A percentile compares a stretch with the other conserved stretches of the same genome.
Evolutionary conservation across 2,329 filamentous ascomycete genomes (phyloP).

Genomic region (Fusarium kyushuense): DNA sequence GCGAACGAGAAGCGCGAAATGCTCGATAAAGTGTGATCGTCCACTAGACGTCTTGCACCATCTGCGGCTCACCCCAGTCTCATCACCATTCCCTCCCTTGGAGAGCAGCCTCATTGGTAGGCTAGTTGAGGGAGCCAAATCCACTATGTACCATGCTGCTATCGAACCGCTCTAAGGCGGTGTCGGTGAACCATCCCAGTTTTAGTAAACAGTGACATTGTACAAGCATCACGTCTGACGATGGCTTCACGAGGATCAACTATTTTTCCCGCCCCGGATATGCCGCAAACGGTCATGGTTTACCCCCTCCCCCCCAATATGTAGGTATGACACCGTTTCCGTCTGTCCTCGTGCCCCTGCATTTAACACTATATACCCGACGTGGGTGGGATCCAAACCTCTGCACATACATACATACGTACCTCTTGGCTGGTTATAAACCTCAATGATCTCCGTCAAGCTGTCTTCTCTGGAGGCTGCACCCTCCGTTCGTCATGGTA

Average conservation of each 20-base stretch:
- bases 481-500: constrained; percentile 20
- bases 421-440: constrained; percentile 28
- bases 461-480: constrained; percentile 17
- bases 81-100: constrained; percentile 47
- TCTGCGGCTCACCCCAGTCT: constrained; percentile 49
- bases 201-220: constrained; percentile 47
- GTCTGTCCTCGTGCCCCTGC: constrained; percentile 48
- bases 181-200: constrained; percentile 49
- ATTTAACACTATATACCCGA: constrained; percentile 37
- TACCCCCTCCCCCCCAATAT: constrained; percentile 43
- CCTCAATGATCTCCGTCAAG: constrained; percentile 33
- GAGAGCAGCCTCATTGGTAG: constrained; percentile 44
- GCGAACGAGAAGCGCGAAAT: constrained; percentile 43
- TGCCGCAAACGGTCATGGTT: constrained; percentile 48
- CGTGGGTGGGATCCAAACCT: constrained; percentile 47
- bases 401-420: constrained; percentile 23
- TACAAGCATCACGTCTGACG: constrained; percentile 46
- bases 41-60: constrained; percentile 46
- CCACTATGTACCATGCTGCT: constrained; percentile 46
- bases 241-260: constrained; percentile 49
- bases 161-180: constrained; percentile 48
- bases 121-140: constrained; percentile 44
- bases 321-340: constrained; percentile 48
- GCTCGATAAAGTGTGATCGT: constrained; percentile 48
- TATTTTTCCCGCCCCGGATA: constrained; percentile 43